Conservation (phyloP, 2,329 filamentous ascomycete species). For the Microcyclosporella mali region DNA sequence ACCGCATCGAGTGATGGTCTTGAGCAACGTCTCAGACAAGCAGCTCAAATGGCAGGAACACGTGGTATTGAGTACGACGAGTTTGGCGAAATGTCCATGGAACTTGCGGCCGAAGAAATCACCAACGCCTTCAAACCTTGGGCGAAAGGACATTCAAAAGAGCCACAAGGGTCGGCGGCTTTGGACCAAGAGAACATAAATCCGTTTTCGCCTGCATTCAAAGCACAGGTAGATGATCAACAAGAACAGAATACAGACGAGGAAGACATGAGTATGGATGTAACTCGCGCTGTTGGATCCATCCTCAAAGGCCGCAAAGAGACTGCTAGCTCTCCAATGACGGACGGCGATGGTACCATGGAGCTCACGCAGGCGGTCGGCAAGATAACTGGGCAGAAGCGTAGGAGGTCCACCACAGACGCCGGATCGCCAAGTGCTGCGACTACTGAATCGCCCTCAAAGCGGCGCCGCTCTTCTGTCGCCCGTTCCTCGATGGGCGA, state of each 20-base stretch:
- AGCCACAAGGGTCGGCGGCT: constrained; percentile 20
- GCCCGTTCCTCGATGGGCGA: constrained; percentile 35
- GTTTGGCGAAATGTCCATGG: constrained; percentile 47
- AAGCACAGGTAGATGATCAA: constrained; percentile 26
- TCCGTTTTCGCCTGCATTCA: constrained; percentile 43
- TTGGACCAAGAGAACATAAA: constrained; percentile 47
- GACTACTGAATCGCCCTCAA: constrained; percentile 15
- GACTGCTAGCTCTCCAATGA: constrained; percentile 32
- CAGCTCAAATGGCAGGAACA: constrained; percentile 68
- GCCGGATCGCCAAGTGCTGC: constrained; percentile 28
- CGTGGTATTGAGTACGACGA: constrained; percentile 58
- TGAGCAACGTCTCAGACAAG: constrained; percentile 71
- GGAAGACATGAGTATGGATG: constrained; percentile 84
- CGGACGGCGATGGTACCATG: constrained; percentile 45
- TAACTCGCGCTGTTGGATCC: constrained; percentile 73
- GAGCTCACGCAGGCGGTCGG: constrained; percentile 53
- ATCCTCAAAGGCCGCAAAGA: constrained; percentile 54
- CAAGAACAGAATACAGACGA: constrained; percentile 37
- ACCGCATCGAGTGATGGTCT: constrained; percentile 66
- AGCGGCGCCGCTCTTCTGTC: constrained; percentile 34
- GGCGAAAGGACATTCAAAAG: constrained; percentile 45
- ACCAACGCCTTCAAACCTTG: constrained; percentile 70
- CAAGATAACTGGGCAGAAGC: constrained; percentile 43
- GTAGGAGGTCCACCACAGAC: constrained; percentile 36
- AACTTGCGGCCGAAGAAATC: constrained; percentile 57